Evolutionary conservation across 2,329 filamentous ascomycete species (phyloP), one percentile per base, ranked within the genome.

Genomic region (Coniella vitis): DNA sequence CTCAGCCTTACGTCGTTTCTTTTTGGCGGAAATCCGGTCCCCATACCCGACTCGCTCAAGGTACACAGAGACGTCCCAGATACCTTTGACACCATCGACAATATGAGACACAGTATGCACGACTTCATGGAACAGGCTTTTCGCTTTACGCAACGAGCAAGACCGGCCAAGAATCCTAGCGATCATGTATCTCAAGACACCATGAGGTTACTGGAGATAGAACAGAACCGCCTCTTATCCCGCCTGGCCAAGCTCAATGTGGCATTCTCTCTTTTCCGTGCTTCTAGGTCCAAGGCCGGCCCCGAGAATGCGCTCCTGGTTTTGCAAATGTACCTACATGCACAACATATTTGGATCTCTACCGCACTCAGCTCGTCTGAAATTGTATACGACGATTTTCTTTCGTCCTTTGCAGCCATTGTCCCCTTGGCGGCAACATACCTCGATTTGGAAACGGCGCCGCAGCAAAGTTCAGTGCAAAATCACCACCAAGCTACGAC

Each of bases 91-190:
- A 61, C 61, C 9, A 56, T 65, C 35, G 57, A 60, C 43, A 56
- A 61, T 35, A 55, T 62, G 25, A 57, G 61, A 10, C 60, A 58
- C 44, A 55, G 56, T 9, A 55, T 73, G 8, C 69, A 69, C 37
- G 61, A 70, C 12, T 59, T 70, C 13, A 58, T 71, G 21, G 69
- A 73, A 43, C 63, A 70, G 16, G 63, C 56, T 0, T 54, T 73
- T 4, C 61, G 65, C 8, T 70, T 71, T 41, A 64, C 60, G 13
- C 58, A 60, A 4, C 56, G 56, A 40, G 61, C 61, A 0, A 55
- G 57, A 14, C 48, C 47, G 7, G 56, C 57, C 3, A 59, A 61
- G 7, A 51, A 45, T 25, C 66, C 62, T 47, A 49, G 59, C 13
- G 58, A 60, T 1, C 40, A 54, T 2, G 45, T 61, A 0, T 54